Conservation (phyloP, 1,284 basidiomycete species). For the Boletus albobrunnescens region DNA sequence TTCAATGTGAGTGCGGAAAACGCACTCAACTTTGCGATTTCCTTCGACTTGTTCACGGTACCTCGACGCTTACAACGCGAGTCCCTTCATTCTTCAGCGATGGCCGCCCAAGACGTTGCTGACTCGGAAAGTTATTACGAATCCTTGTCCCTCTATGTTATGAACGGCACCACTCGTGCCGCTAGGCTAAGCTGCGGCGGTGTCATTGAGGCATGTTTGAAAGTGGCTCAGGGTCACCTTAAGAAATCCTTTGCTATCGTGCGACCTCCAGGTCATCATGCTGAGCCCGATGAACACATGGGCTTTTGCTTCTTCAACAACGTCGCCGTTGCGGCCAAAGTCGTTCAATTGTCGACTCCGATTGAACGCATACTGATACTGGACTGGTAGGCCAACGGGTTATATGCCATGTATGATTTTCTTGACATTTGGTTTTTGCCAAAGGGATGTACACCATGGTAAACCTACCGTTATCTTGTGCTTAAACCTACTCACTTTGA, state of each 20-base stretch:
- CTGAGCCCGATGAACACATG: conserved; percentile 96
- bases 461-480: conserved; percentile 2
- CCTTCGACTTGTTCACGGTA: not conserved
- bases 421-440: conserved; percentile 10
- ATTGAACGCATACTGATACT: conserved; percentile 85
- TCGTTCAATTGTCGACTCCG: conserved; percentile 64
- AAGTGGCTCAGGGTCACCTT: conserved; percentile 80
- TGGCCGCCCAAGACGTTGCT: conserved; percentile 68
- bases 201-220: conserved; percentile 85
- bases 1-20: conserved; percentile 56
- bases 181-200: conserved; percentile 92
- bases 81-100: conserved; percentile 43
- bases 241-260: conserved; percentile 94
- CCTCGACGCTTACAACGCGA: conserved; percentile 19
- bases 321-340: conserved; percentile 87
- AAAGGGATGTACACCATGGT: conserved; percentile 98
- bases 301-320: conserved; percentile 99
- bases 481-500: conserved; percentile 10
- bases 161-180: conserved; percentile 78
- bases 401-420: conserved; percentile 4
- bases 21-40: conserved; percentile 1
- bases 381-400: conserved; percentile 75
- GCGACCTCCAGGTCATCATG: conserved; percentile 96
- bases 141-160: conserved; percentile 88
- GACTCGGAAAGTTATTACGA: conserved; percentile 81